Base-by-base conservation (phyloP, 257 asterid genomes). In the Solanum bulbocastanum region DNA sequence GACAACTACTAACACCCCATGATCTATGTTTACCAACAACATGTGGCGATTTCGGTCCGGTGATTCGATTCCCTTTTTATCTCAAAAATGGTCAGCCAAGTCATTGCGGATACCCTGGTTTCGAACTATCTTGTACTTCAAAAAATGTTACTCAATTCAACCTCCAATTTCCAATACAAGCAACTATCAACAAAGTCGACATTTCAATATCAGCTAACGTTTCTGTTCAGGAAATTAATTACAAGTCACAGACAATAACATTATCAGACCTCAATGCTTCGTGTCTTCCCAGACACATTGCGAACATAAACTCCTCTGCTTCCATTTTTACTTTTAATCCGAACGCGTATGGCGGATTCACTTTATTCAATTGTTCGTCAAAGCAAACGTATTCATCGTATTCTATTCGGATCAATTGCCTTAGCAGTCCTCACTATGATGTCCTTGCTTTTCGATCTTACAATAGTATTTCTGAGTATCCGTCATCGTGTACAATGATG, bases 1-100 rank as follows among this genome's bases (percentile, higher is more conserved):
- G 32, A 30, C 86, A 82, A 82, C 69, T 25, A 33, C 62, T 87
- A 65, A 93, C 90, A 65, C 93, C 88, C n/a, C 95, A 94, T 90
- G 92, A 92, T 60, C 91, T 91, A 39, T 95, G 98, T 84, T 86
- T n/a, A 79, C 94, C 94, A 76, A 84, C 94, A 32, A 94, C 90
- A 82, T 95, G 98, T 89, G 72, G 86, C 72, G 73, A 46, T 10
- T 83, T 89, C 1, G 96, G 94, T 87, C 98, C 95, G 10, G 82
- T 73, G 2, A 87, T 95, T 88, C 94, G 96, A 76, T 95, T 93
- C 90, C 98, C 98, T 14, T 94, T 94, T 92, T 87, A 90, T 66
- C 86, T 93, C 5, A 89, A 65, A 78, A 72, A 73, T 27, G 18
- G 3, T 49, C 81, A 86, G 58, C 81, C 81, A 86, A 72, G 68